Base-by-base conservation (phyloP, 2,329 filamentous ascomycete genomes). In the Microascus cirrosus region DNA sequence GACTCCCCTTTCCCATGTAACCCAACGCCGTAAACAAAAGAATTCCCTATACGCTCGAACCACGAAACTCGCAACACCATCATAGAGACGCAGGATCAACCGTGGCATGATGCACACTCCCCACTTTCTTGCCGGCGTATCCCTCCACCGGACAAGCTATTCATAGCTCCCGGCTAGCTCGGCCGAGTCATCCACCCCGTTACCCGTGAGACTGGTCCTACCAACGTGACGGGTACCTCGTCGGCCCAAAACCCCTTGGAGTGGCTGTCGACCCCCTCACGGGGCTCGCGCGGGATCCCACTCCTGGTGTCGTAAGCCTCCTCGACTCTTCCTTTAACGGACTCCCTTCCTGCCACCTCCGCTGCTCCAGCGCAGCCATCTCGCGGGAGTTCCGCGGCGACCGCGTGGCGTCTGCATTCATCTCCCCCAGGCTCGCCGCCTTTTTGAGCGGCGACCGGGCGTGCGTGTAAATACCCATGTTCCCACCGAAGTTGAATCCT, bases 401-500 rank as follows among this genome's bases (percentile, higher is more conserved):
- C 8, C 66, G 62, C 8, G 68, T 66, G 25, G 71, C 70, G 11
- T 66, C 71, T 15, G 63, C 66, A 63, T 76, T 74, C 51, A 83
- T 75, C 59, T 88, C 70, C 71, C 82, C 71, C 74, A 89, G 64
- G 76, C 83, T 83, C 15, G 75, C 75, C 1, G 88, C 79, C 69
- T 95, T 96, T 65, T 90, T 87, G 13, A 97, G 71, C 0, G 93
- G 93, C 12, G 90, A 95, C 48, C 86, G 87, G 6, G 85, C 84
- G 68, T 95, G 90, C 6, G 81, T 86, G 69, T 85, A 91, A 1
- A 95, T 79, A 15, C 92, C 91, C 55, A 96, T 75, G 67, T 81
- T 93, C 2, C 92, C 90, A 18, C 90, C 90, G 67, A 74, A 74
- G 59, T 65, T 68, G 4, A 64, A 57, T 8, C 61, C 67, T 48